phyloP scores from a whole-genome alignment of 2,329 filamentous ascomycete genomes.

The Westerdykella ornata region DNA sequence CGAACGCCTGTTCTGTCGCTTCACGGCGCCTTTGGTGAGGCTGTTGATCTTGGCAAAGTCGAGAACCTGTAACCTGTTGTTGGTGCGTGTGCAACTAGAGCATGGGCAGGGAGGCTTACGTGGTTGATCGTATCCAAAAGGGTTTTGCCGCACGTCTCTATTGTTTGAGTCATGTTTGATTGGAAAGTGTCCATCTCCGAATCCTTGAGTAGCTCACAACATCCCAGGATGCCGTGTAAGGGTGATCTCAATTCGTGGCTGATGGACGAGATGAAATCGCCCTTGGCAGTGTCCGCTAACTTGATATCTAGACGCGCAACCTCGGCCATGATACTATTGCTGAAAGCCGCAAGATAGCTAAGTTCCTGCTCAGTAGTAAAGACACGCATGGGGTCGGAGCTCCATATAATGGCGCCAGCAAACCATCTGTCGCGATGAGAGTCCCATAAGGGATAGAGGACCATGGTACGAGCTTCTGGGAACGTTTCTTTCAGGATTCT shows the following conservation, averaged over 20 bases:
- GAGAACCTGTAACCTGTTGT: conserved; percentile 21
- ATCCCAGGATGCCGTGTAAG: conserved; percentile 53
- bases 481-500: conserved; percentile 28
- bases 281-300: conserved; percentile 44
- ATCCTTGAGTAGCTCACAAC: conserved; percentile 31
- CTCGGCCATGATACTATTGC: conserved; percentile 37
- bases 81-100: background rate
- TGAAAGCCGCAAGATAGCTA: conserved; percentile 35
- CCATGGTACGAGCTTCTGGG: conserved; percentile 33
- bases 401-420: conserved; percentile 36
- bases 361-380: conserved; percentile 36
- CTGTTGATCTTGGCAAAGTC: conserved; percentile 40
- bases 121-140: conserved; percentile 40
- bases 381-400: conserved; percentile 32
- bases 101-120: conserved; percentile 12
- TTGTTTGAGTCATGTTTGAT: conserved; percentile 37
- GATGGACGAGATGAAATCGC: conserved; percentile 54
- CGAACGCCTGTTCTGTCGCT: conserved; percentile 25
- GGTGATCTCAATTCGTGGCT: conserved; percentile 57
- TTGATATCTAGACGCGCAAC: conserved; percentile 36
- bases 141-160: conserved; percentile 36
- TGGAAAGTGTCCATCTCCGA: conserved; percentile 33
- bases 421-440: conserved; percentile 35
- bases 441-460: conserved; percentile 39
- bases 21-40: conserved; percentile 26